These are phyloP conservation scores for Casuarina equisetifolia DNA, from an alignment of 306 rosid genomes.

Conservation along the genomic window DNA sequence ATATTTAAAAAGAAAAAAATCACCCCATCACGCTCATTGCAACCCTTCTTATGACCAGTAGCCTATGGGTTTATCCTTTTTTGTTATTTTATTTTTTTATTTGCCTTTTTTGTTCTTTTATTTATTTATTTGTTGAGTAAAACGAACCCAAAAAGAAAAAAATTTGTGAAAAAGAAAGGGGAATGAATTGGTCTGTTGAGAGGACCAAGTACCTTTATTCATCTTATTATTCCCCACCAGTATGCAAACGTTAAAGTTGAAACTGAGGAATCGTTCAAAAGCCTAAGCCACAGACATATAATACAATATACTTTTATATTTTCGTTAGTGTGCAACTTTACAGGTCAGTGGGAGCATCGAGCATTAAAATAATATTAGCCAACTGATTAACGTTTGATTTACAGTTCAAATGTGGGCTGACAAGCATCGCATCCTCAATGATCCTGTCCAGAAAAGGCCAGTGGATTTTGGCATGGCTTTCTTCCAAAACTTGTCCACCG, in stretches of 20 bases:
- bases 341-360: background rate
- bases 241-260: background rate
- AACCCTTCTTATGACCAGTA: too few species aligned
- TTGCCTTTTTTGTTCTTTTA: too few species aligned
- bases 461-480: slow-evolving; percentile 17
- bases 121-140: background rate
- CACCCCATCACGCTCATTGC: too few species aligned
- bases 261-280: background rate
- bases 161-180: too few species aligned
- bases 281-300: background rate
- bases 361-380: background rate
- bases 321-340: background rate
- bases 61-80: background rate
- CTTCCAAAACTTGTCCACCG: background rate
- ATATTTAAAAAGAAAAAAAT: too few species aligned
- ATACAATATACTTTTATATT: background rate
- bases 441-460: background rate
- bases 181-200: too few species aligned
- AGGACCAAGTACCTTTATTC: too few species aligned
- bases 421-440: background rate
- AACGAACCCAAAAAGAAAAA: background rate
- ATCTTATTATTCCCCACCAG: background rate
- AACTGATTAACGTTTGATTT: background rate
- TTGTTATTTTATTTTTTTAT: too few species aligned
- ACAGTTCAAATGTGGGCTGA: background rate